Conservation (phyloP, 495 filamentous ascomycete species). For the Penicillium pulvis region DNA sequence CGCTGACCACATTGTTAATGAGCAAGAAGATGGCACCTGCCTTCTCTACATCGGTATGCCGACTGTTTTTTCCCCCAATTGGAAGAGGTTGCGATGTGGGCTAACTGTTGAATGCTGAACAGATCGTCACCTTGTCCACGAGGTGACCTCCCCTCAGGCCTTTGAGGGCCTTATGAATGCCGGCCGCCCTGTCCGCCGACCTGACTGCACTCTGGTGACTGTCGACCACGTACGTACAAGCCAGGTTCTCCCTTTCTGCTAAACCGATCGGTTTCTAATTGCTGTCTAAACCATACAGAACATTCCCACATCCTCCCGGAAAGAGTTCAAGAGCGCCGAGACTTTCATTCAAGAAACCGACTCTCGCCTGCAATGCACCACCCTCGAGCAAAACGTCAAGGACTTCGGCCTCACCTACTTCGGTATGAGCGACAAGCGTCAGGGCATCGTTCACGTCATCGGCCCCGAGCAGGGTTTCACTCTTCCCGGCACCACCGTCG, state of each 20-base stretch:
- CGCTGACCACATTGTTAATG: slow-evolving; percentile 88
- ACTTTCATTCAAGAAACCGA: slow-evolving; percentile 92
- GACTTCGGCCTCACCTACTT: slow-evolving; percentile 97
- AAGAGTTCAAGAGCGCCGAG: slow-evolving; percentile 81
- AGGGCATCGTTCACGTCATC: slow-evolving; percentile 98
- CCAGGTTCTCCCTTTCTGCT: not conserved
- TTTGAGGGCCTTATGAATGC: slow-evolving; percentile 94
- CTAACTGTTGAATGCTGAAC: slow-evolving; percentile 7
- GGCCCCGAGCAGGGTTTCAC: slow-evolving; percentile 99
- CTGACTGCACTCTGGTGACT: slow-evolving; percentile 95
- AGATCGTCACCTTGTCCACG: slow-evolving; percentile 95
- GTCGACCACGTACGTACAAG: slow-evolving; percentile 83
- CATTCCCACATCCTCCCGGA: slow-evolving; percentile 85
- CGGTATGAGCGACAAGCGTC: slow-evolving; percentile 91
- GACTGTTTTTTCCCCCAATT: slow-evolving; percentile 7
- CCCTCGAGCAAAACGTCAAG: slow-evolving; percentile 96
- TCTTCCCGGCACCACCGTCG: slow-evolving; percentile 93
- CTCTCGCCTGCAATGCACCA: slow-evolving; percentile 89
- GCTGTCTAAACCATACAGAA: slow-evolving; percentile 58
- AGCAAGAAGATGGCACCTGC: slow-evolving; percentile 89
- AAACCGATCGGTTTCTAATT: not conserved
- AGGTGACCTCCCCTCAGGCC: slow-evolving; percentile 98
- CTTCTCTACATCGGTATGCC: slow-evolving; percentile 84
- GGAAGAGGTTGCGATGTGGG: not conserved
- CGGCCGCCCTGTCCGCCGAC: slow-evolving; percentile 80